Evolutionary conservation across 2,329 filamentous ascomycete genomes (phyloP).

Genomic region (Fusarium algeriense): DNA sequence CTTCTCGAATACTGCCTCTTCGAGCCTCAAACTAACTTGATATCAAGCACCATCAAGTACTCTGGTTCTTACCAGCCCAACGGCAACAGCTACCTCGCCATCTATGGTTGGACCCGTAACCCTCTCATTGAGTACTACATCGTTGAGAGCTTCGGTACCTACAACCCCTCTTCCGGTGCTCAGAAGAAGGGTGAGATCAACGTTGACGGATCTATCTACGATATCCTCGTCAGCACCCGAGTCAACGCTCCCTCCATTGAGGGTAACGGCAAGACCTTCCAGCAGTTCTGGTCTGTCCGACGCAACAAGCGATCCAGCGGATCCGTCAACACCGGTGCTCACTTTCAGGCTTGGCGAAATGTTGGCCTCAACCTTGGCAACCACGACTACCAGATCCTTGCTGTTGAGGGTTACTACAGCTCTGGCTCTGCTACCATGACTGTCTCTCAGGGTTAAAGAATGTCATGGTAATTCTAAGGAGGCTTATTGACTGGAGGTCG

Average conservation of each 20-base stretch:
- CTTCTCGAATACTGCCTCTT: neutral
- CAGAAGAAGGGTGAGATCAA: slow-evolving; percentile 52
- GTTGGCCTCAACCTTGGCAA: slow-evolving; percentile 62
- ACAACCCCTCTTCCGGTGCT: slow-evolving; percentile 51
- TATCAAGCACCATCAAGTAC: slow-evolving; percentile 42
- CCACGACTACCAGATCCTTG: slow-evolving; percentile 67
- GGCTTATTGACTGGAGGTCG: neutral
- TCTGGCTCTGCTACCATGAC: slow-evolving; percentile 62
- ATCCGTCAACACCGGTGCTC: slow-evolving; percentile 61
- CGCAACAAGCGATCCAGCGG: slow-evolving; percentile 62
- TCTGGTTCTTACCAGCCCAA: slow-evolving; percentile 51
- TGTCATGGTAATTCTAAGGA: neutral
- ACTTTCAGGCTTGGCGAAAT: slow-evolving; percentile 66
- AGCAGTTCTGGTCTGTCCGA: slow-evolving; percentile 67
- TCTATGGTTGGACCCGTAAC: slow-evolving; percentile 56
- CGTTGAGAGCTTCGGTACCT: slow-evolving; percentile 53
- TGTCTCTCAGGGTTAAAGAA: slow-evolving; percentile 46
- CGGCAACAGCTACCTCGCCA: slow-evolving; percentile 54
- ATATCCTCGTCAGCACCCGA: slow-evolving; percentile 53
- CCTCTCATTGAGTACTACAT: slow-evolving; percentile 57
- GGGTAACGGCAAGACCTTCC: slow-evolving; percentile 61
- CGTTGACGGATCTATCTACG: slow-evolving; percentile 54
- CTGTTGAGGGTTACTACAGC: slow-evolving; percentile 66
- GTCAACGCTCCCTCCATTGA: slow-evolving; percentile 61
- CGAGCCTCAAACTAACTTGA: slow-evolving; percentile 8